phyloP scores from a whole-genome alignment of 2,329 filamentous ascomycete genomes.

The Botrytis hyacinthi region DNA sequence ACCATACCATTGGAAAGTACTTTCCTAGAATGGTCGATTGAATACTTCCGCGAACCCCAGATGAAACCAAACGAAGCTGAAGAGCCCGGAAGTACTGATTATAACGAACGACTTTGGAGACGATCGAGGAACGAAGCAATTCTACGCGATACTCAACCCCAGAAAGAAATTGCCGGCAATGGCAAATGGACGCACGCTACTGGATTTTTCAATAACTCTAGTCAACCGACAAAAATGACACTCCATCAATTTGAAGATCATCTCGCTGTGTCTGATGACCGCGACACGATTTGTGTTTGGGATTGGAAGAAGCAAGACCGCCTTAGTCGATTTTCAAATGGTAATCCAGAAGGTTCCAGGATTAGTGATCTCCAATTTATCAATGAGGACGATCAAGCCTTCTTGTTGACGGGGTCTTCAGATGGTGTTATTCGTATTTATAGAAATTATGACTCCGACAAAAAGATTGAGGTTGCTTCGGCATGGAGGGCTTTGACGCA shows the following conservation, averaged over 20 bases:
- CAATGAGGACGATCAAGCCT: constrained; percentile 95
- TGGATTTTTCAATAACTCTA: constrained; percentile 82
- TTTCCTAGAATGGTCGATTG: constrained; percentile 93
- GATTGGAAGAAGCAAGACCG: constrained; percentile 80
- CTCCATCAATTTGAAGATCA: constrained; percentile 99
- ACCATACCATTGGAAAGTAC: constrained; percentile 74
- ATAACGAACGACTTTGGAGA: constrained; percentile 92
- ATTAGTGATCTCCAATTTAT: constrained; percentile 97
- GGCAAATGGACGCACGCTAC: constrained; percentile 84
- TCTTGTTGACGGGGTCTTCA: constrained; percentile 91
- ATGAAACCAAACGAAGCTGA: constrained; percentile 97
- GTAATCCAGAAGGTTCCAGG: constrained; percentile 84
- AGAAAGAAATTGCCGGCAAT: constrained; percentile 82
- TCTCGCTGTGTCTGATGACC: constrained; percentile 87
- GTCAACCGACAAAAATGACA: constrained; percentile 87
- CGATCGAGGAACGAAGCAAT: constrained; percentile 90
- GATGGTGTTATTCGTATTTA: constrained; percentile 94
- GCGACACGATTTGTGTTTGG: constrained; percentile 88
- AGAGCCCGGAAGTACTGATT: constrained; percentile 92
- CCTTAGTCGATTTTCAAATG: constrained; percentile 86
- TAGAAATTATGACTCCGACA: constrained; percentile 79
- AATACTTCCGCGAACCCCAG: constrained; percentile 96
- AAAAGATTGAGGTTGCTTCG: constrained; percentile 78
- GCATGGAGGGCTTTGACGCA: constrained; percentile 91
- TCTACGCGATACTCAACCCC: constrained; percentile 85